A percentile compares a stretch with the other conserved stretches of the same genome.
Evolutionary conservation across 1,139 yeast species (phyloP).

Genomic region (Yamadazyma friedrichii): DNA sequence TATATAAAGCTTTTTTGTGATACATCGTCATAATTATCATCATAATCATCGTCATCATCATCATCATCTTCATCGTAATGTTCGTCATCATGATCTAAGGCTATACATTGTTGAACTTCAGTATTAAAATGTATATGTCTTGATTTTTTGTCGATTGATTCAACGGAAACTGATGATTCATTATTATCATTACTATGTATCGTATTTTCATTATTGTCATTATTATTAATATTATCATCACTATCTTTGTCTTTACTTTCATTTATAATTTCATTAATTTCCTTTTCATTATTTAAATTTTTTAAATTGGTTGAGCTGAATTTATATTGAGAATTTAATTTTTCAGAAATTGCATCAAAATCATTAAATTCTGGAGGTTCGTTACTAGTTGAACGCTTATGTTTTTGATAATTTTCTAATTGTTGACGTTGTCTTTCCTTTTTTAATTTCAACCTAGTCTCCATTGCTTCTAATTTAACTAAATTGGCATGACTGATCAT

Average conservation of each 20-base stretch:
- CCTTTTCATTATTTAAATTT: not conserved
- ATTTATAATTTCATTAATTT: not conserved
- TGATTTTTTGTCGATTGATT: constrained; percentile 9
- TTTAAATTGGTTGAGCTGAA: constrained; percentile 19
- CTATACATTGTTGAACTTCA: constrained; percentile 89
- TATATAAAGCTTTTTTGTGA: constrained; percentile 13
- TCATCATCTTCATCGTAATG: constrained; percentile 29
- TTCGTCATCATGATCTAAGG: constrained; percentile 48
- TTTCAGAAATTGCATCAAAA: constrained; percentile 57
- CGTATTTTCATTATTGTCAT: not conserved
- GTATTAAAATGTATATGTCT: constrained; percentile 88
- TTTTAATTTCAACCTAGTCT: constrained; percentile 29
- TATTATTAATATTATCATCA: not conserved
- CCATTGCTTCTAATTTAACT: constrained; percentile 45
- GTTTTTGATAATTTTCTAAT: constrained; percentile 19
- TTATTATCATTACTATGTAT: not conserved
- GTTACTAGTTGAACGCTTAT: constrained; percentile 17
- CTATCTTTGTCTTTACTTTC: not conserved
- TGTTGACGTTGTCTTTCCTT: constrained; percentile 23
- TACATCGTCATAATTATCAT: constrained; percentile 17
- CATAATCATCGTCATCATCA: constrained; percentile 32
- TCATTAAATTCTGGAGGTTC: constrained; percentile 49
- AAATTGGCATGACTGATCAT: constrained; percentile 60
- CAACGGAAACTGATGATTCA: constrained; percentile 2
- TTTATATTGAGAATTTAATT: constrained; percentile 57